Percentiles rank a stretch among this genome's conserved stretches.
phyloP scores from a whole-genome alignment of 164 flowering plant genomes.

The grape (Vitis vinifera) region DNA sequence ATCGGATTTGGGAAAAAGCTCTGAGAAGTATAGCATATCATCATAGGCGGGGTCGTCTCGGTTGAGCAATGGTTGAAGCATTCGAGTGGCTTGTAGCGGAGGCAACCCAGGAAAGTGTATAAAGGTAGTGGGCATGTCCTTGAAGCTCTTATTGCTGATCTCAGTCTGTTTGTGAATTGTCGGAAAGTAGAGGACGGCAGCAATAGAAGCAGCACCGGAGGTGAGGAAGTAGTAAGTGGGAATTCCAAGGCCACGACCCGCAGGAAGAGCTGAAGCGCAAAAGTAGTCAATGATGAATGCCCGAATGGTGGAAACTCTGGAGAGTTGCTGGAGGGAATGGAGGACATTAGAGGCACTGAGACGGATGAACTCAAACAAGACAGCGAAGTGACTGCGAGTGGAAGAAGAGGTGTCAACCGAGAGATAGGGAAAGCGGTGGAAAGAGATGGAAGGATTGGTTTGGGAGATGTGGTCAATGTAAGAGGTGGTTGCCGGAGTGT shows the following conservation, averaged over 20 bases:
- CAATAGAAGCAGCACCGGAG: constrained; percentile 18
- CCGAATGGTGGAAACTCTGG: background rate
- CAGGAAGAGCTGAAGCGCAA: constrained; percentile 15
- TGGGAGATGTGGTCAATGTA: too few relatives aligned
- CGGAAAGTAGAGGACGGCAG: constrained; percentile 20
- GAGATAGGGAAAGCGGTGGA: too few relatives aligned
- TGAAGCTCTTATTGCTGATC: background rate
- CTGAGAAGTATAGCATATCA: constrained; percentile 3
- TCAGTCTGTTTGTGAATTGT: constrained; percentile 8
- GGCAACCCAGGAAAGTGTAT: constrained; percentile 27
- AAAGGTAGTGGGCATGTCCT: background rate
- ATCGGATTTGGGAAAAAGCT: background rate
- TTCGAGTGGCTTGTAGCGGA: constrained; percentile 11
- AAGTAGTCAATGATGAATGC: constrained; percentile 21
- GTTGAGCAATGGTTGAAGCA: constrained; percentile 10
- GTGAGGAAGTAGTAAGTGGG: constrained; percentile 29
- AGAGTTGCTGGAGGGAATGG: background rate
- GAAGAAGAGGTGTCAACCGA: too few relatives aligned
- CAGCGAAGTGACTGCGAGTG: background rate
- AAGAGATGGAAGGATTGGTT: too few relatives aligned
- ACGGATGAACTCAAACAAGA: background rate
- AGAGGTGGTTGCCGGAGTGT: too few relatives aligned
- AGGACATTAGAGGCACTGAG: constrained; percentile 1
- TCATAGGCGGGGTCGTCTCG: constrained; percentile 8
- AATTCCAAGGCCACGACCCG: constrained; percentile 5